A percentile compares a stretch with the other conserved stretches of the same genome.
phyloP scores from a whole-genome alignment of 805 yeast species.

The Candida ficus region DNA sequence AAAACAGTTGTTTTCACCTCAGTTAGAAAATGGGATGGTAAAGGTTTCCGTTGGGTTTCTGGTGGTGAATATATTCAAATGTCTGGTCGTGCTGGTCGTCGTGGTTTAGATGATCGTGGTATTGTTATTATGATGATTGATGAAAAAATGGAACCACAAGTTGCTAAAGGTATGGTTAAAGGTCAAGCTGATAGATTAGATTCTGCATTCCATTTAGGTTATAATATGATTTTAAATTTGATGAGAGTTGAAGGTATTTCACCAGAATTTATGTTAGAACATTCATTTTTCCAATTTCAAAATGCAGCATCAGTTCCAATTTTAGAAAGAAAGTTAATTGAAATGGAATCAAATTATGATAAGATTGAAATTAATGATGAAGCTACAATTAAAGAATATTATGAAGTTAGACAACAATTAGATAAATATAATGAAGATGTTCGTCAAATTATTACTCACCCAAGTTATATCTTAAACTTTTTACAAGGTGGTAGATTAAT shows the following conservation, averaged over 20 bases:
- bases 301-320: constrained; percentile 86
- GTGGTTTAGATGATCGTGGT: constrained; percentile 99
- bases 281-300: constrained; percentile 93
- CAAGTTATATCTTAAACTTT: constrained; percentile 78
- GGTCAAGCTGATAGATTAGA: constrained; percentile 98
- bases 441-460: constrained; percentile 82
- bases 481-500: constrained; percentile 86
- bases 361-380: constrained; percentile 66
- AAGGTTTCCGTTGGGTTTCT: constrained; percentile 96
- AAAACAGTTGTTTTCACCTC: constrained; percentile 97
- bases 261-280: constrained; percentile 94
- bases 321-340: constrained; percentile 62
- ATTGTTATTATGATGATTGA: constrained; percentile 99
- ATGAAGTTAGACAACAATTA: constrained; percentile 72
- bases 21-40: constrained; percentile 98
- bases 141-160: constrained; percentile 99
- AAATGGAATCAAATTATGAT: constrained; percentile 44
- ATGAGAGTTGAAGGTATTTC: constrained; percentile 98
- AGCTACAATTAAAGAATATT: constrained; percentile 68
- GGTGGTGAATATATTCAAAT: constrained; percentile 99
- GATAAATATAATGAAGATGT: constrained; percentile 68
- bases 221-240: constrained; percentile 92
- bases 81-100: constrained; percentile 99
- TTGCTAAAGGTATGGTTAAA: constrained; percentile 98
- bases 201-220: constrained; percentile 96